Evolutionary conservation across 106 monocot genomes (phyloP), one percentile per base, ranked within the genome.

Genomic region (Chionographis japonica): DNA sequence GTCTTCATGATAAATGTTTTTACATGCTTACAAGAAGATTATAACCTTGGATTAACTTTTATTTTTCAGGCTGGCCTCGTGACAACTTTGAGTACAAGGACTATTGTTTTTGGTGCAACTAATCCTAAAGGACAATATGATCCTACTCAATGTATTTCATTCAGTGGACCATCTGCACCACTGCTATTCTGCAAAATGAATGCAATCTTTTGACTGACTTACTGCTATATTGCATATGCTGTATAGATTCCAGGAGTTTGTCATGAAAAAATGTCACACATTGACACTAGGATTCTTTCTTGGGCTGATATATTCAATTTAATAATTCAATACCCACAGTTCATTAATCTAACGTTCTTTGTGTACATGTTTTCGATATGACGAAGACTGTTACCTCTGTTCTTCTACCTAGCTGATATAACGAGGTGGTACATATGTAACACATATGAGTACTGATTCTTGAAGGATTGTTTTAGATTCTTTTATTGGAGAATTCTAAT

Each of bases 91-190:
- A 92, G 86, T 59, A 97, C 95, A 15, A 84, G 83, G 52, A 97
- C 95, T 41, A 89, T 81, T 65, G 92, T 97, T 4, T 82, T 97
- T 80, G 95, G 89, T 56, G 95, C 89, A 35, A 97, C 95, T 67
- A 97, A 97, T 65, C 89, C 89, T 20, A 97, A 92, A 61, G 92
- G 95, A 56, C 92, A 92, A 67, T 97, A 97, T 74, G 95, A 97
- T 82, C 84, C 88, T 53, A 85, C 72, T 76, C 92, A 97, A 84
- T 82, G 92, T 92, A 89, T 8, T 54, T 61, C 13, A 71, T 74
- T 56, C 40, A 40, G 20, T 52, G 16, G 50, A 61, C n/a, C 36
- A 27, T 67, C 37, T 20, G 43, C 58, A 8, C 6, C 53, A 43
- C 27, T 58, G 12, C 12, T 68, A 38, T 54, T 59, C 18, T 65